These are phyloP conservation scores for Rhododendron mucronatum DNA, from an alignment of 148 eudicot genomes.

Conservation along the genomic window DNA sequence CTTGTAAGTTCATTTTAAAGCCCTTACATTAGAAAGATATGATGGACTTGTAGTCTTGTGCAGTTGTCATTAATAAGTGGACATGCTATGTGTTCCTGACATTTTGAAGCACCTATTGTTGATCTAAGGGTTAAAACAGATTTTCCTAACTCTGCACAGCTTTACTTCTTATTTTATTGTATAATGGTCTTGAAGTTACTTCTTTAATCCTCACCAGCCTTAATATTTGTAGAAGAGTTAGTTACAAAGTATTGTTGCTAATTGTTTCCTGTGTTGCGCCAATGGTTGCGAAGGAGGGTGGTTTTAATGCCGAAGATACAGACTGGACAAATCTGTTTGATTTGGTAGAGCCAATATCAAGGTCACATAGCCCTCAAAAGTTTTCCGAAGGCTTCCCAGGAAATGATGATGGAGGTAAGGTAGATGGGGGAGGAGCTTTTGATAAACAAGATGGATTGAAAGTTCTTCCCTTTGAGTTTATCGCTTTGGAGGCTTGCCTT, in stretches of 20 bases:
- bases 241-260: neutral
- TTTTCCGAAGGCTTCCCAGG: constrained; percentile 49
- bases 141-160: neutral
- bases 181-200: neutral
- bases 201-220: neutral
- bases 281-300: constrained; percentile 41
- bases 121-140: neutral
- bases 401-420: constrained; percentile 38
- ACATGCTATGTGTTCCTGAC: neutral
- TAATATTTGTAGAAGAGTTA: neutral
- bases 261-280: constrained; percentile 10
- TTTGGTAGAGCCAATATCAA: constrained; percentile 54
- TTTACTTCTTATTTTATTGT: constrained; percentile 4
- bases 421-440: constrained; percentile 53
- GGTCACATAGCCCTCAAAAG: constrained; percentile 51
- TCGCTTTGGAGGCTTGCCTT: constrained; percentile 94
- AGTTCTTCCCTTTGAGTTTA: constrained; percentile 93
- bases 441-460: constrained; percentile 68
- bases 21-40: neutral
- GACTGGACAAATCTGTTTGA: constrained; percentile 76
- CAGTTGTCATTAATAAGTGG: neutral
- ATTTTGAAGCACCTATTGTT: neutral
- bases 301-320: constrained; percentile 36
- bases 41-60: neutral
- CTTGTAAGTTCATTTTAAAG: neutral